Base-by-base conservation (phyloP, 2,329 filamentous ascomycete species). In the Teratosphaeria gauchensis region DNA sequence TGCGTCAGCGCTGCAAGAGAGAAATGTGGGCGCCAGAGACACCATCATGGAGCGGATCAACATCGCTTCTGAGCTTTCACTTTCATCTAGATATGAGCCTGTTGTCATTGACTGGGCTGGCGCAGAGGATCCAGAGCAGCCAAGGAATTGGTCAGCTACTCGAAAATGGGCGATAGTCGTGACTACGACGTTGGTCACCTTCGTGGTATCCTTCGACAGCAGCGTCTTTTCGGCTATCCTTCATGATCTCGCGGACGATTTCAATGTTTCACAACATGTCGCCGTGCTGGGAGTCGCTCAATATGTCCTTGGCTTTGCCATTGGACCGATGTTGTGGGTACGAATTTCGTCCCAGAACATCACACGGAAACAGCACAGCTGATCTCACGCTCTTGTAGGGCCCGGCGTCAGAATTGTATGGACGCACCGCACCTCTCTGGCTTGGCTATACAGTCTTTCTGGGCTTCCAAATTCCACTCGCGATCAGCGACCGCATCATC, bases 231-330 rank as follows among this genome's bases (percentile, higher is more conserved):
- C 71, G 46, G 74, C 77, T 3, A 75, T 77, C 2, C 76, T 73
- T 1, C 16, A 57, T 24, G 70, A 69, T 14, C 77, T 75, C 0
- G 70, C 77, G 3, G 59, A 69, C 51, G 58, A 77, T 53, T 83
- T 76, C 59, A 64, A 68, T 21, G 78, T 82, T 0, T 75, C 76
- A 0, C 68, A 65, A 0, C 76, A 80, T 56, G 77, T 81, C 3
- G 80, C 78, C 62, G 73, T 76, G 0, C 65, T 83, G 9, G 78
- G 77, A 0, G 80, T 77, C 0, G 76, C 75, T 24, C 68, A 82
- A 1, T 78, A 79, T 53, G 74, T 83, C 12, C 66, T 63, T 16
- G 66, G 65, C 8, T 61, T 68, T n/a, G 61, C 64, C 6, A 35
- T 55, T 14, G 62, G 63, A 81, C 7, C 51, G 33, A 19, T 12